These are phyloP conservation scores for Dictyostelium brefeldianum DNA, from an alignment of 78 protist species.

Conservation along the genomic window DNA sequence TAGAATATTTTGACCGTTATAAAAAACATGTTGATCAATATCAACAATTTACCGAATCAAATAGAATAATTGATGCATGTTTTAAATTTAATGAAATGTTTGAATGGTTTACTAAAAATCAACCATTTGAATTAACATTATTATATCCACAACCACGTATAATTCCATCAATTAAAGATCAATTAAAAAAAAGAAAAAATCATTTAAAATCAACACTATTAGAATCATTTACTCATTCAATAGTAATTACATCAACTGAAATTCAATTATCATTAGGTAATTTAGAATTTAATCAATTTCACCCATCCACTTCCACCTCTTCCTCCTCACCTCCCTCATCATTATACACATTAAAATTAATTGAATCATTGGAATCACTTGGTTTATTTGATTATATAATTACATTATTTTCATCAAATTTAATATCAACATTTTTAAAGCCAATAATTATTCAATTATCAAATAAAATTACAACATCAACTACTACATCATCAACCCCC, in stretches of 20 bases:
- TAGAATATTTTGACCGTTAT: constrained; percentile 43
- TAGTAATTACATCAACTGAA: constrained; percentile 8
- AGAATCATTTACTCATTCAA: constrained; percentile 39
- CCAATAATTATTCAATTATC: constrained; percentile 15
- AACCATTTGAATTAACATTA: background rate
- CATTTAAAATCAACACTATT: constrained; percentile 33
- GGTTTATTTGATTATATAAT: constrained; percentile 30
- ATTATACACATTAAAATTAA: background rate
- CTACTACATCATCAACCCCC: background rate
- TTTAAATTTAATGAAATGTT: constrained; percentile 3
- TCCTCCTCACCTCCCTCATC: background rate
- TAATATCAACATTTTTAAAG: constrained; percentile 5
- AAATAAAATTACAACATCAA: background rate
- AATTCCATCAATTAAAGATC: constrained; percentile 62
- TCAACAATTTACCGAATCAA: background rate
- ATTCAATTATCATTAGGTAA: background rate
- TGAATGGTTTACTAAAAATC: background rate
- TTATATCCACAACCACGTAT: constrained; percentile 25
- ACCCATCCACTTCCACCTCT: too few relatives aligned
- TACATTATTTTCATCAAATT: constrained; percentile 14
- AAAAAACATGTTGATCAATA: background rate
- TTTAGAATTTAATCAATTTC: background rate
- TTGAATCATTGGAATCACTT: constrained; percentile 21
- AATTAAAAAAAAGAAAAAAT: constrained; percentile 61
- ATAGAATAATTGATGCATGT: background rate